A percentile compares a stretch with the other conserved stretches of the same genome.
phyloP scores from a whole-genome alignment of 768 basidiomycete species.

The Boletus subparvulus region DNA sequence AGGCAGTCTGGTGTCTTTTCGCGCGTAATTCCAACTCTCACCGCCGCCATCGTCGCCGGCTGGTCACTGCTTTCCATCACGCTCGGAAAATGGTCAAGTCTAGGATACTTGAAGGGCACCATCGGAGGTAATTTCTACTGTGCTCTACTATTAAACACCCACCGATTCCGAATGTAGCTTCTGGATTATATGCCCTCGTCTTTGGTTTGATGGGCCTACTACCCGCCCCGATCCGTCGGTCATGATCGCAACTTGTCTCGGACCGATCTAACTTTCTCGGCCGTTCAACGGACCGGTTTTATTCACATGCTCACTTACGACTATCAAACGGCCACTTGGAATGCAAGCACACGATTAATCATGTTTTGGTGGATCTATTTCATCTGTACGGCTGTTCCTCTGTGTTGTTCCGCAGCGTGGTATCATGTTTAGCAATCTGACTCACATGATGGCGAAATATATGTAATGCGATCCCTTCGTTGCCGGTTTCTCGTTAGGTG shows the following conservation, averaged over 20 bases:
- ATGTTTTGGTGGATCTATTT: slow-evolving; percentile 14
- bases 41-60: slow-evolving; percentile 65
- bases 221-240: slow-evolving; percentile 57
- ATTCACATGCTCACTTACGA: neutral
- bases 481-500: too few relatives aligned
- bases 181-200: slow-evolving; percentile 63
- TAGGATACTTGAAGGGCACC: slow-evolving; percentile 64
- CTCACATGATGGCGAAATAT: neutral
- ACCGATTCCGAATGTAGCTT: slow-evolving; percentile 44
- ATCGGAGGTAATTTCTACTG: slow-evolving; percentile 51
- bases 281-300: neutral
- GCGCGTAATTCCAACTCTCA: slow-evolving; percentile 67
- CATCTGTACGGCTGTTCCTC: slow-evolving; percentile 9
- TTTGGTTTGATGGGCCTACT: slow-evolving; percentile 78
- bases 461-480: too few relatives aligned
- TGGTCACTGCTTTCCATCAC: slow-evolving; percentile 63
- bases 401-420: neutral
- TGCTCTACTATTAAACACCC: neutral
- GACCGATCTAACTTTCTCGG: neutral
- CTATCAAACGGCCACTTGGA: slow-evolving; percentile 4
- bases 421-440: neutral
- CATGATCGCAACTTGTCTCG: slow-evolving; percentile 38
- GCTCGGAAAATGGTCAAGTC: slow-evolving; percentile 62
- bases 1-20: slow-evolving; percentile 67
- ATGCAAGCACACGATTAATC: slow-evolving; percentile 8